Evolutionary conservation across 495 filamentous ascomycete genomes (phyloP).

Genomic region (Pyrenula aspistea): DNA sequence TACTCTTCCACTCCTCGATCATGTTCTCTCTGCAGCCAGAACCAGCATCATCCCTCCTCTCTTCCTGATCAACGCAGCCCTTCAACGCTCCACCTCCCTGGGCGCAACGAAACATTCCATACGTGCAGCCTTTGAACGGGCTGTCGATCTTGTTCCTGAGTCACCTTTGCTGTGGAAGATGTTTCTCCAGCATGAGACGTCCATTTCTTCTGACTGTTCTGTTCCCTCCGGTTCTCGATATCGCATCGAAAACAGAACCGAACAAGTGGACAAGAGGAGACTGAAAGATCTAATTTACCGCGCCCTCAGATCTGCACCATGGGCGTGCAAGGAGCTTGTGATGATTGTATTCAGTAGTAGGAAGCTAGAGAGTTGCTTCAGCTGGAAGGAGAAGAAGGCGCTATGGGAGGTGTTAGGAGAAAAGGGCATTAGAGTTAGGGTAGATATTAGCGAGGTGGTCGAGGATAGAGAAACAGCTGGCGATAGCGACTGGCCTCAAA

Average conservation of each 20-base stretch:
- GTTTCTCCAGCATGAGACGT: conserved; percentile 48
- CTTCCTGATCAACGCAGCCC: conserved; percentile 58
- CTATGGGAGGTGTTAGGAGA: neutral
- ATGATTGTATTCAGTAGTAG: neutral
- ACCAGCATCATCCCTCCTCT: conserved; percentile 43
- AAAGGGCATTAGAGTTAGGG: neutral
- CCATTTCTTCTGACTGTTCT: conserved; percentile 1
- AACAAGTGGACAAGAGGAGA: neutral
- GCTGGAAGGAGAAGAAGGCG: neutral
- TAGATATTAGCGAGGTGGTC: neutral
- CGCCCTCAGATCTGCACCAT: neutral
- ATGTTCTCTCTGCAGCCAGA: conserved; percentile 11
- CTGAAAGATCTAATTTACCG: neutral
- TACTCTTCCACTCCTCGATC: conserved; percentile 35
- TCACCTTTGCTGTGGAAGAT: conserved; percentile 48
- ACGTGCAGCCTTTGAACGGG: conserved; percentile 59
- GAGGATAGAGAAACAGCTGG: conserved; percentile 1
- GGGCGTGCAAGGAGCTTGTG: conserved; percentile 2
- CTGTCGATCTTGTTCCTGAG: conserved; percentile 30
- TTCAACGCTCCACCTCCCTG: conserved; percentile 25
- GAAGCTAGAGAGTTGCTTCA: neutral
- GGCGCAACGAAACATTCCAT: conserved; percentile 48
- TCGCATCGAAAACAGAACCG: too few relatives aligned
- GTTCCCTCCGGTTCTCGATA: too few relatives aligned
- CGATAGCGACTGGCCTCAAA: conserved; percentile 5